phyloP scores from a whole-genome alignment of 2,329 filamentous ascomycete species.

The Blastomyces emzantsi region DNA sequence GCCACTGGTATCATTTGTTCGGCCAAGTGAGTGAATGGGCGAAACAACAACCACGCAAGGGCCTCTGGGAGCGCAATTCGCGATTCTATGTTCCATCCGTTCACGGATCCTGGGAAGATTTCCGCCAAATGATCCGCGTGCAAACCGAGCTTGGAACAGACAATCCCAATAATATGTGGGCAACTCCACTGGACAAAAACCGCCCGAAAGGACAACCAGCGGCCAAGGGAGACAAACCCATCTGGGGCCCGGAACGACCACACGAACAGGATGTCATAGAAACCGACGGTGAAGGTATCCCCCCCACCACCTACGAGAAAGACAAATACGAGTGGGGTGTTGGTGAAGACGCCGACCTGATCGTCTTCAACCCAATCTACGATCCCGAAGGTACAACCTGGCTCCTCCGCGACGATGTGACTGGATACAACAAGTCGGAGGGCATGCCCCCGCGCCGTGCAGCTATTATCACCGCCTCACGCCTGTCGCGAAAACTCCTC shows the following conservation, averaged over 20 bases:
- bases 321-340: constrained; percentile 83
- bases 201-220: constrained; percentile 11
- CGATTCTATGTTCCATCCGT: constrained; percentile 69
- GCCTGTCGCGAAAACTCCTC: constrained; percentile 72
- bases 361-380: constrained; percentile 86
- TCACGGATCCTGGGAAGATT: constrained; percentile 72
- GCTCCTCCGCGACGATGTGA: constrained; percentile 73
- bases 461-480: constrained; percentile 79
- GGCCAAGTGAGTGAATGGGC: constrained; percentile 62
- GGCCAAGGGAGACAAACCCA: constrained; percentile 47
- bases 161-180: constrained; percentile 60
- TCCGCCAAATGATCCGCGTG: constrained; percentile 65
- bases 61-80: constrained; percentile 69
- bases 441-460: constrained; percentile 61
- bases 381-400: constrained; percentile 82
- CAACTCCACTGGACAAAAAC: constrained; percentile 30
- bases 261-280: constrained; percentile 61
- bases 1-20: constrained; percentile 72
- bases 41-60: constrained; percentile 63
- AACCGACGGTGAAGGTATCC: constrained; percentile 60
- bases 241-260: constrained; percentile 79
- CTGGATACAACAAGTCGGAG: constrained; percentile 63
- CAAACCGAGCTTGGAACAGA: constrained; percentile 63
- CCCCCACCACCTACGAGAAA: constrained; percentile 63
- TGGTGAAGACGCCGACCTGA: constrained; percentile 81